A percentile compares a stretch with the other conserved stretches of the same genome.
Evolutionary conservation across 1,139 yeast species (phyloP).

Genomic region (Geotrichum phurueaensis): DNA sequence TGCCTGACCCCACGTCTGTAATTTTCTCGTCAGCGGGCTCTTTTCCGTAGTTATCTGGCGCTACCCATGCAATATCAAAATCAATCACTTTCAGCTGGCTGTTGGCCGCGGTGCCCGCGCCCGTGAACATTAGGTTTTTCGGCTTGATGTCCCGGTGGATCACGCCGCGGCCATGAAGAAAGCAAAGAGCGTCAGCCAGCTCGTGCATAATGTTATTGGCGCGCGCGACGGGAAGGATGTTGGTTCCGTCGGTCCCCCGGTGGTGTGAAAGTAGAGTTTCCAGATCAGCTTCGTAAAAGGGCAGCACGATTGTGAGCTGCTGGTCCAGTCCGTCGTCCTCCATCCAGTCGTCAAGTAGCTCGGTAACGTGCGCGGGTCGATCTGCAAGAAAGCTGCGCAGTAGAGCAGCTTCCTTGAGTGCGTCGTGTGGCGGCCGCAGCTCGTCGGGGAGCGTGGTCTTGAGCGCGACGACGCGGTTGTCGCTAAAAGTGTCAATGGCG

Average conservation of each 20-base stretch:
- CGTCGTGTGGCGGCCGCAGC: constrained; percentile 47
- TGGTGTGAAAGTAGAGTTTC: constrained; percentile 33
- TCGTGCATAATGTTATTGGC: constrained; percentile 39
- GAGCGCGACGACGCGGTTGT: constrained; percentile 36
- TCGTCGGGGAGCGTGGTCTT: constrained; percentile 45
- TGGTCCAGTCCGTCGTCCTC: constrained; percentile 29
- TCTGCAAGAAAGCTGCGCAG: constrained; percentile 28
- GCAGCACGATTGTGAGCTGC: constrained; percentile 42
- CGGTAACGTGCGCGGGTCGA: constrained; percentile 21
- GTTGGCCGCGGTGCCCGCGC: constrained; percentile 23
- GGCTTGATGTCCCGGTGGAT: constrained; percentile 90
- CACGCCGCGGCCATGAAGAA: constrained; percentile 52
- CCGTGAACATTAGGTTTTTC: constrained; percentile 57
- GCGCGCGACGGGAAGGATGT: constrained; percentile 29
- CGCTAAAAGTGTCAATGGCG: constrained; percentile 20
- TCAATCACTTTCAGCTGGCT: constrained; percentile 45
- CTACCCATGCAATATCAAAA: constrained; percentile 66
- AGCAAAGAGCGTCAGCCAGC: constrained; percentile 45
- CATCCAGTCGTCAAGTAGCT: constrained; percentile 30
- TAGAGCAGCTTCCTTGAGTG: constrained; percentile 40
- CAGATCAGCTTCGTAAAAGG: constrained; percentile 37
- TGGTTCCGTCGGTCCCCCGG: constrained; percentile 32
- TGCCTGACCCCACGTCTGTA: constrained; percentile 68
- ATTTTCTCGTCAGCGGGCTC: constrained; percentile 49
- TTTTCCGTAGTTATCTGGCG: constrained; percentile 37